These are phyloP conservation scores for Penicillium lividum DNA, from an alignment of 495 filamentous ascomycete genomes.

Conservation along the genomic window DNA sequence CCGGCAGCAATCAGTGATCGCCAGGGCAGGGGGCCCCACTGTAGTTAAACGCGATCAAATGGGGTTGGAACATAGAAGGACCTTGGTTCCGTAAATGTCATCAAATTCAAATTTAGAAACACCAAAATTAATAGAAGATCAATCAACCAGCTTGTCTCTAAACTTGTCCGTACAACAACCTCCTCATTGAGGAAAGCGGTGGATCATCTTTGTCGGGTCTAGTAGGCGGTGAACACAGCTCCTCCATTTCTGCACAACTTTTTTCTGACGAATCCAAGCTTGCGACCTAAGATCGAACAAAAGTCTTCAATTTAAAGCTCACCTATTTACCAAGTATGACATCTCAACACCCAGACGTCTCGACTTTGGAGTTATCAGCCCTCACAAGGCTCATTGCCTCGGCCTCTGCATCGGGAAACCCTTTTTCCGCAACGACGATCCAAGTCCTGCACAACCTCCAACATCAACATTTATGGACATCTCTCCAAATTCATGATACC, in stretches of 20 bases:
- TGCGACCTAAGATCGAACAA: slow-evolving; percentile 1
- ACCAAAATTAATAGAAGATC: not conserved
- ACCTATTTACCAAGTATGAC: slow-evolving; percentile 18
- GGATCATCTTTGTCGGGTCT: not conserved
- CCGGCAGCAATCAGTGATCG: slow-evolving; percentile 15
- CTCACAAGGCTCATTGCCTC: slow-evolving; percentile 38
- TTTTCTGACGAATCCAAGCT: not conserved
- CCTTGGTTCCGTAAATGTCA: not conserved
- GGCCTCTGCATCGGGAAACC: slow-evolving; percentile 24
- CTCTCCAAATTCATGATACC: slow-evolving; percentile 60
- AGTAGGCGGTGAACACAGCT: slow-evolving; percentile 24
- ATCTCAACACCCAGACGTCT: slow-evolving; percentile 10
- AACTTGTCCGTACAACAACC: not conserved
- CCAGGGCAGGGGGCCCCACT: slow-evolving; percentile 22
- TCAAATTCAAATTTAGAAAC: not conserved
- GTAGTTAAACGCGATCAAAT: slow-evolving; percentile 11
- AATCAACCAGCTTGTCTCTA: not conserved
- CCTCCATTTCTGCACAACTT: slow-evolving; percentile 7
- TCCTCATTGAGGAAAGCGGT: slow-evolving; percentile 19
- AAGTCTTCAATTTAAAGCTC: not conserved
- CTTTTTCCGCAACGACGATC: slow-evolving; percentile 55
- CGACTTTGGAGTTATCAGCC: slow-evolving; percentile 28
- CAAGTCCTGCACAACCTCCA: slow-evolving; percentile 79
- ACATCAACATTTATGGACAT: slow-evolving; percentile 85
- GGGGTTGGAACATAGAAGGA: not conserved